These are phyloP conservation scores for Scedosporium dehoogii DNA, from an alignment of 2,329 filamentous ascomycete species.

Conservation along the genomic window DNA sequence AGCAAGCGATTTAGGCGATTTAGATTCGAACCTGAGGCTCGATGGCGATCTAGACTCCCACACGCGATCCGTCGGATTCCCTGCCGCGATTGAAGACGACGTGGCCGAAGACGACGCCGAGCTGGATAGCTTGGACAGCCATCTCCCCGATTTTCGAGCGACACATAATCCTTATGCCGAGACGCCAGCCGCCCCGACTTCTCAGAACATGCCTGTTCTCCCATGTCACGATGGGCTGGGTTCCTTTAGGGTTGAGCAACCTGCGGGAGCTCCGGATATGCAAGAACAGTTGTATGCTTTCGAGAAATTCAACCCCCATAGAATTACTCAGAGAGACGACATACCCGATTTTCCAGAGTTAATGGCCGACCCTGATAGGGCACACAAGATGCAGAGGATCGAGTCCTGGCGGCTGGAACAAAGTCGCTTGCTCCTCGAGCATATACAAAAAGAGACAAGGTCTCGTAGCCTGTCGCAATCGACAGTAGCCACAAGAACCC, in stretches of 20 bases:
- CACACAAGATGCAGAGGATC: conserved; percentile 66
- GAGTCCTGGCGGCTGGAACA: conserved; percentile 91
- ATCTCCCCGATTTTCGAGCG: conserved; percentile 77
- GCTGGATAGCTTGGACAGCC: conserved; percentile 86
- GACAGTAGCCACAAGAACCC: conserved; percentile 22
- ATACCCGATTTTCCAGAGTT: conserved; percentile 40
- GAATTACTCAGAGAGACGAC: conserved; percentile 45
- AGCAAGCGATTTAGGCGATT: conserved; percentile 70
- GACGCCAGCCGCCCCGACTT: conserved; percentile 26
- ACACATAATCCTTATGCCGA: conserved; percentile 31
- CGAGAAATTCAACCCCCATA: conserved; percentile 70
- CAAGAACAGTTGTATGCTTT: conserved; percentile 87
- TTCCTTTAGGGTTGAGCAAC: conserved; percentile 61
- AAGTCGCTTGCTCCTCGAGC: conserved; percentile 72
- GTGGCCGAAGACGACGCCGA: conserved; percentile 60
- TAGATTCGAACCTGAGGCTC: conserved; percentile 41
- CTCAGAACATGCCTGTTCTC: conserved; percentile 60
- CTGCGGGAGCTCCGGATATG: conserved; percentile 42
- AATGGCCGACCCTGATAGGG: conserved; percentile 41
- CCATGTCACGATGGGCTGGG: conserved; percentile 88
- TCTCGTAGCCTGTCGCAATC: conserved; percentile 55
- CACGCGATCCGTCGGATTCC: conserved; percentile 23
- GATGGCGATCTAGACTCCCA: conserved; percentile 6
- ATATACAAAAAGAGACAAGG: conserved; percentile 78
- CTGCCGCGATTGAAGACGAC: conserved; percentile 19